A percentile compares a stretch with the other conserved stretches of the same genome.
Conservation (phyloP, 2,329 filamentous ascomycete species). For the Macrophomina pseudophaseolina region DNA sequence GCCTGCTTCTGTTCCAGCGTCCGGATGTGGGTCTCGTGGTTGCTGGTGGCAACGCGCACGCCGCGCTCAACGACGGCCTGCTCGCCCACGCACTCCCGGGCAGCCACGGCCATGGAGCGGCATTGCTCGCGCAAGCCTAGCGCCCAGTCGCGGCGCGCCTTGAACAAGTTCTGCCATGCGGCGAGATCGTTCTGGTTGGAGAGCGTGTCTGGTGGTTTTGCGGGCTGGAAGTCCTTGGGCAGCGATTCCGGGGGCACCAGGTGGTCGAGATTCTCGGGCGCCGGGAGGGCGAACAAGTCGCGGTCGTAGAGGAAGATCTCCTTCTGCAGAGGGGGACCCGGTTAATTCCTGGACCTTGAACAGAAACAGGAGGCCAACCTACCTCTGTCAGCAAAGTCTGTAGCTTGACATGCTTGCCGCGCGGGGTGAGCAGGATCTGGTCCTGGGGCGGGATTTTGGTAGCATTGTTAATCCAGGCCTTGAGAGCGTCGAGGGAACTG, state of each 20-base stretch:
- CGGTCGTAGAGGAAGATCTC: conserved; percentile 95
- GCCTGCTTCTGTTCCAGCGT: conserved; percentile 72
- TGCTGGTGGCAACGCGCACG: conserved; percentile 83
- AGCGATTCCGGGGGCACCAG: conserved; percentile 59
- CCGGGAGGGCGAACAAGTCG: conserved; percentile 55
- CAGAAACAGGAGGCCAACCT: conserved; percentile 35
- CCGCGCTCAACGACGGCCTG: conserved; percentile 79
- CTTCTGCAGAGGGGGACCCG: conserved; percentile 56
- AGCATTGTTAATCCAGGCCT: conserved; percentile 76
- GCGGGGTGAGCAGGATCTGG: conserved; percentile 84
- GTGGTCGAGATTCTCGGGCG: conserved; percentile 52
- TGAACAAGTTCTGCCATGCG: conserved; percentile 89
- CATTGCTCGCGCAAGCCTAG: conserved; percentile 72
- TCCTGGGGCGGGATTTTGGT: conserved; percentile 75
- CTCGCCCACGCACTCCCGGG: conserved; percentile 71
- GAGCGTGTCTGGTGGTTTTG: conserved; percentile 76
- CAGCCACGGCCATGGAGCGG: conserved; percentile 64
- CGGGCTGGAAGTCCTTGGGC: conserved; percentile 64
- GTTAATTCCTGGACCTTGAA: neutral
- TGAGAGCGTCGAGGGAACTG: conserved; percentile 81
- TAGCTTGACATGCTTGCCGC: conserved; percentile 82
- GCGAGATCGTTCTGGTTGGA: conserved; percentile 77
- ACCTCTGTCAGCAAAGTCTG: conserved; percentile 83
- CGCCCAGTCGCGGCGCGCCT: conserved; percentile 80
- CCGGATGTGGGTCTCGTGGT: conserved; percentile 76